Evolutionary conservation across 371 early-diverging fungal species (phyloP).

Genomic region (Mucor sp.): DNA sequence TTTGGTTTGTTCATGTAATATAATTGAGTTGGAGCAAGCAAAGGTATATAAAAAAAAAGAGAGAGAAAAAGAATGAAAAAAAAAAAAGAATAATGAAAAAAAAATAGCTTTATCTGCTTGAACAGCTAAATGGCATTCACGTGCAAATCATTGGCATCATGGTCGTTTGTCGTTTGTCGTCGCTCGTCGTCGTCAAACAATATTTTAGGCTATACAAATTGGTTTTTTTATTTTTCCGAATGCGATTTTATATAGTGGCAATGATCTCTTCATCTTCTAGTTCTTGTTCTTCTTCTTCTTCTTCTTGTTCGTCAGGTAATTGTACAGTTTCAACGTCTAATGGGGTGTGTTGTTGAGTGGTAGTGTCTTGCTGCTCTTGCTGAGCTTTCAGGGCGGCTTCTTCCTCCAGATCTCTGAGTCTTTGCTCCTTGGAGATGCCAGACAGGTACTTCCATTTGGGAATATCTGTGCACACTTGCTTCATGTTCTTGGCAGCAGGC

Average conservation of each 20-base stretch:
- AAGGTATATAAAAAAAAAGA: neutral
- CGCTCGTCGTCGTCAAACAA: neutral
- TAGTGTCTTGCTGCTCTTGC: neutral
- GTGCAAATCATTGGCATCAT: neutral
- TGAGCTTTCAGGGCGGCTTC: neutral
- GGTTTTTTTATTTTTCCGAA: neutral
- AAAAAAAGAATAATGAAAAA: constrained; percentile 1
- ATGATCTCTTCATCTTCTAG: neutral
- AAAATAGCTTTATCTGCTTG: neutral
- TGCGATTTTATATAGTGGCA: neutral
- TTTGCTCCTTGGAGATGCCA: constrained; percentile 26
- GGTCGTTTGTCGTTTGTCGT: neutral
- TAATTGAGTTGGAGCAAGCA: neutral
- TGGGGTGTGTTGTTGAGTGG: constrained; percentile 2
- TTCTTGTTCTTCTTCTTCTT: constrained; percentile 2
- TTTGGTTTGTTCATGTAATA: neutral
- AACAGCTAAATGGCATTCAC: neutral
- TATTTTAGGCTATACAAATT: neutral
- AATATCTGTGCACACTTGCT: constrained; percentile 44
- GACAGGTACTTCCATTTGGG: constrained; percentile 36
- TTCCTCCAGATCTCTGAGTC: constrained; percentile 18
- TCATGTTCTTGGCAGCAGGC: constrained; percentile 52
- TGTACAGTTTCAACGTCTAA: neutral
- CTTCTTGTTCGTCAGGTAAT: neutral
- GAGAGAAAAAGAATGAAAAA: neutral